Conservation (phyloP, 2,329 filamentous ascomycete species). For the Alternaria sp. region DNA sequence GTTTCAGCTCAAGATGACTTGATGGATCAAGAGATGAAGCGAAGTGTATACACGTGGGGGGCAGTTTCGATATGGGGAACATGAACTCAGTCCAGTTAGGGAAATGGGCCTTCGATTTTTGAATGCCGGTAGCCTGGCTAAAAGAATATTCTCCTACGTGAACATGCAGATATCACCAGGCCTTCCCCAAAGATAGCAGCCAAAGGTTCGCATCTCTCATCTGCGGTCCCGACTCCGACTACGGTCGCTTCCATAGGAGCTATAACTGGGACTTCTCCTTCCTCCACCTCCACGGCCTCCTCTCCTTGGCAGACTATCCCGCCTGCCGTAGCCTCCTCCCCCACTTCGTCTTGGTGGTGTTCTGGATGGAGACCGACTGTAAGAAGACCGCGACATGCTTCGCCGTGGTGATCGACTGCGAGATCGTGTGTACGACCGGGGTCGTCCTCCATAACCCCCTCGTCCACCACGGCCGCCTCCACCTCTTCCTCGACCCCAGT, state of each 20-base stretch:
- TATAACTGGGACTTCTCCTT: conserved; percentile 69
- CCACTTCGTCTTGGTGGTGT: conserved; percentile 39
- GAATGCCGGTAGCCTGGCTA: neutral
- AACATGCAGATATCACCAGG: neutral
- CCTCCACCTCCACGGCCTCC: conserved; percentile 33
- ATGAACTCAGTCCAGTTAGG: neutral
- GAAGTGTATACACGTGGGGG: neutral
- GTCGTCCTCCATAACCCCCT: conserved; percentile 36
- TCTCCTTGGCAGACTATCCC: conserved; percentile 26
- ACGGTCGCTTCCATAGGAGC: conserved; percentile 67
- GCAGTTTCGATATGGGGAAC: neutral
- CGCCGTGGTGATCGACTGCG: conserved; percentile 55
- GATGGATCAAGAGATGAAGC: conserved; percentile 7
- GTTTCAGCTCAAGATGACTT: conserved; percentile 52
- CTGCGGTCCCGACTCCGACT: conserved; percentile 53
- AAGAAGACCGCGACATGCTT: conserved; percentile 54
- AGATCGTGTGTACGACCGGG: conserved; percentile 45
- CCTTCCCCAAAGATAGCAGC: neutral
- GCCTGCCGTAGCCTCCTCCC: conserved; percentile 24
- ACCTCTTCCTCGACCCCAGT: conserved; percentile 43
- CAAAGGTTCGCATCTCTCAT: conserved; percentile 9
- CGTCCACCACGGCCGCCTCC: conserved; percentile 45
- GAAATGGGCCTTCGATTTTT: neutral
- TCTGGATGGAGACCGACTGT: conserved; percentile 50
- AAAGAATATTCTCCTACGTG: neutral